These are phyloP conservation scores for Lineolata rhizophorae DNA, from an alignment of 495 filamentous ascomycete species.

Conservation along the genomic window DNA sequence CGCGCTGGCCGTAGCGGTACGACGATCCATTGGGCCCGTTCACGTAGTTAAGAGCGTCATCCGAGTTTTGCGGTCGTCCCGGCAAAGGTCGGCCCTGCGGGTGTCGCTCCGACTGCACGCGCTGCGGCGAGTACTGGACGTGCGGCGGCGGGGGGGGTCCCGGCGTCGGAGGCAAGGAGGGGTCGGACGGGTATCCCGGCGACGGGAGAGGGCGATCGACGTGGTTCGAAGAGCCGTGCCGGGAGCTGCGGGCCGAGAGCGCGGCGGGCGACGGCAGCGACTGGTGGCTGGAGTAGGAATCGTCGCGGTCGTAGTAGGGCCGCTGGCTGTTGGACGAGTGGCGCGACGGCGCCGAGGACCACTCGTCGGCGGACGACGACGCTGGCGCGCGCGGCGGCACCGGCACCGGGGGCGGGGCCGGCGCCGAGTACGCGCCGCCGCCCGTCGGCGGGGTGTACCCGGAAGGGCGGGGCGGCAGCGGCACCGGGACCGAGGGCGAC, in stretches of 20 bases:
- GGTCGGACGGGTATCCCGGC: conserved; percentile 10
- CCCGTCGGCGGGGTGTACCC: neutral
- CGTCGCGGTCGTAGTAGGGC: conserved; percentile 20
- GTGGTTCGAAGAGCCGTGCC: conserved; percentile 8
- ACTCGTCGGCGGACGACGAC: conserved; percentile 1
- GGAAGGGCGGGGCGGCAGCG: neutral
- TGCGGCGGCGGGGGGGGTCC: conserved; percentile 22
- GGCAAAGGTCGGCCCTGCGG: conserved; percentile 40
- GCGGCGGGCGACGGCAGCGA: conserved; percentile 9
- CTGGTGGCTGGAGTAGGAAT: conserved; percentile 8
- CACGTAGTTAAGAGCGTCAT: conserved; percentile 13
- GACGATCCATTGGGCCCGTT: conserved; percentile 9
- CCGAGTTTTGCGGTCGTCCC: conserved; percentile 26
- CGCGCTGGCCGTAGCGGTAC: neutral
- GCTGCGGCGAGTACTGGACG: conserved; percentile 21
- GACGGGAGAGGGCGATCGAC: conserved; percentile 17
- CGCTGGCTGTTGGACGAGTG: conserved; percentile 22
- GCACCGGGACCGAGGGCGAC: conserved; percentile 7
- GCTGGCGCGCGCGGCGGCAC: conserved; percentile 5
- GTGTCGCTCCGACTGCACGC: conserved; percentile 31
- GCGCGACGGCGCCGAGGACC: conserved; percentile 4
- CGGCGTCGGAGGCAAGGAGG: conserved; percentile 20
- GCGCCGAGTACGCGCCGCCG: conserved; percentile 8
- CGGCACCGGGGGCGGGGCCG: conserved; percentile 11
- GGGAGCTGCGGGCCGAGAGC: neutral